These are phyloP conservation scores for Kalaharituber pfeilii DNA, from an alignment of 2,329 filamentous ascomycete genomes.

Conservation along the genomic window DNA sequence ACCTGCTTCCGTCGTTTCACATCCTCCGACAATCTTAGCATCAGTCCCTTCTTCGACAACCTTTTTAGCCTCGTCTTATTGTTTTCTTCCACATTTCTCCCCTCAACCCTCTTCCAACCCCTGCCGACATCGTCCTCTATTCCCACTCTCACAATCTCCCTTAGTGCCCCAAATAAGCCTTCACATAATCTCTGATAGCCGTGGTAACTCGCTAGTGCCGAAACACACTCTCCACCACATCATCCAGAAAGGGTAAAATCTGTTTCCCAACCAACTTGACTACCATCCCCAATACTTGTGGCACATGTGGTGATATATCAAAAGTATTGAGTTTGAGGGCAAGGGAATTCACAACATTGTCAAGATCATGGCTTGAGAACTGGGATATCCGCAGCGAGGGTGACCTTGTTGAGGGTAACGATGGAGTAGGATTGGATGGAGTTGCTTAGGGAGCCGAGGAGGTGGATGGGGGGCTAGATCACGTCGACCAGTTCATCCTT, in stretches of 20 bases:
- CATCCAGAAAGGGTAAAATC: conserved; percentile 75
- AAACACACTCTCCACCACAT: conserved; percentile 80
- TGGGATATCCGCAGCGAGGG: conserved; percentile 56
- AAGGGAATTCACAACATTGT: conserved; percentile 73
- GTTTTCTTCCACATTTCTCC: conserved; percentile 28
- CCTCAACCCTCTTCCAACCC: conserved; percentile 47
- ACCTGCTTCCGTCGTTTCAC: conserved; percentile 33
- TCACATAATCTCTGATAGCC: conserved; percentile 79
- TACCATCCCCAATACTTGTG: conserved; percentile 88
- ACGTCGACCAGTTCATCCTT: conserved; percentile 75
- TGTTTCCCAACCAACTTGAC: conserved; percentile 65
- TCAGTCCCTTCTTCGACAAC: conserved; percentile 14
- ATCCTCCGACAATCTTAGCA: conserved; percentile 25
- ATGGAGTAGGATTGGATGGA: conserved; percentile 66
- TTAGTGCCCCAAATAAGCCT: conserved; percentile 61
- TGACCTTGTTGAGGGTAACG: conserved; percentile 63
- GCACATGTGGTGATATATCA: conserved; percentile 78
- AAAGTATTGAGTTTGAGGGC: conserved; percentile 78
- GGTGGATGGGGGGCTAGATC: conserved; percentile 78
- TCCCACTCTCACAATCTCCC: conserved; percentile 44
- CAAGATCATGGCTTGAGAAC: conserved; percentile 65
- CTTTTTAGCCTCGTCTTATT: not conserved
- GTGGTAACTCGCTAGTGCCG: conserved; percentile 84
- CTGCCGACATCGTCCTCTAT: conserved; percentile 54
- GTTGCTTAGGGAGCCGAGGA: conserved; percentile 54